A percentile compares a stretch with the other conserved stretches of the same genome.
phyloP scores from a whole-genome alignment of 352 stramenopile genomes.

The Phytophthora syringae region DNA sequence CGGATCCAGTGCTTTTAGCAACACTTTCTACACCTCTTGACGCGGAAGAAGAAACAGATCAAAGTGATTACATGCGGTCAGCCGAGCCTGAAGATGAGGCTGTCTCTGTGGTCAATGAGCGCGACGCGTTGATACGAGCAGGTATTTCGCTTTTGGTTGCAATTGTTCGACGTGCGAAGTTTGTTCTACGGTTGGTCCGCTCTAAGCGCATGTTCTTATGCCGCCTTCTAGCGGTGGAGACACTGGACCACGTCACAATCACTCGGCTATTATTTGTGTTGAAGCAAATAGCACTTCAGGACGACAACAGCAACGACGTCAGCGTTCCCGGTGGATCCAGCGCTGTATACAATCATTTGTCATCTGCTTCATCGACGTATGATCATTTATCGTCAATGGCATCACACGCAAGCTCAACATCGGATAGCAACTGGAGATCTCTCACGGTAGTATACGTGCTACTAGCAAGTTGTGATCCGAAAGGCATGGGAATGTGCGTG shows the following conservation, averaged over 20 bases:
- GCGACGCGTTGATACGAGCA: constrained; percentile 71
- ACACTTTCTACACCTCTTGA: constrained; percentile 44
- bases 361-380: constrained; percentile 15
- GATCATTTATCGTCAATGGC: constrained; percentile 19
- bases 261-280: constrained; percentile 66
- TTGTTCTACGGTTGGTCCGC: constrained; percentile 64
- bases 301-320: constrained; percentile 36
- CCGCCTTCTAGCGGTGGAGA: constrained; percentile 73
- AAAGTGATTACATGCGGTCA: constrained; percentile 14
- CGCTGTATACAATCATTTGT: constrained; percentile 9
- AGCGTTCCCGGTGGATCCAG: constrained; percentile 1
- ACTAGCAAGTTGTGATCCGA: constrained; percentile 78
- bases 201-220: constrained; percentile 79
- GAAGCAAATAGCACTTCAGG: constrained; percentile 65
- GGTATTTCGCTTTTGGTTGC: constrained; percentile 75
- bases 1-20: constrained; percentile 59
- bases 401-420: constrained; percentile 36
- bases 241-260: constrained; percentile 78
- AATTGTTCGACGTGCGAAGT: constrained; percentile 75
- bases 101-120: constrained; percentile 65
- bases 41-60: constrained; percentile 41
- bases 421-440: constrained; percentile 73
- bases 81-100: constrained; percentile 65
- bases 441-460: constrained; percentile 75
- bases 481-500: constrained; percentile 77